phyloP scores from a whole-genome alignment of 176 grass and related monocot species.

The Chrysopogon serrulatus region DNA sequence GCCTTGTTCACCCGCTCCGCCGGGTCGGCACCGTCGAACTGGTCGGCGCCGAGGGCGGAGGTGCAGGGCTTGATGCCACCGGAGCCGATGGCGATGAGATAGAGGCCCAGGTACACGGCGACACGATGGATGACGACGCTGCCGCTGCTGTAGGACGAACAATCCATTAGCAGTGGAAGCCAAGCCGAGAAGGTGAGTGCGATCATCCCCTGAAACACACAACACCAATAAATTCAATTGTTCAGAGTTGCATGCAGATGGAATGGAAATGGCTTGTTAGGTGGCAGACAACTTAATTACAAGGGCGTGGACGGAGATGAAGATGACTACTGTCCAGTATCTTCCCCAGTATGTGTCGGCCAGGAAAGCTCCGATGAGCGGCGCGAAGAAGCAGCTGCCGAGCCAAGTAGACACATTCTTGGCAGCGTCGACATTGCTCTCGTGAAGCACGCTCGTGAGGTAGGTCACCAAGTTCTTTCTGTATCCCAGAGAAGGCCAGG shows the following conservation, averaged over 20 bases:
- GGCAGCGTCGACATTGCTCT: conserved; percentile 15
- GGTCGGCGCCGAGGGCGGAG: conserved; percentile 37
- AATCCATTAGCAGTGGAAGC: neutral
- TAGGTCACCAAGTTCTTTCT: neutral
- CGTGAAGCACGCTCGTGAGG: neutral
- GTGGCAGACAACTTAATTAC: too few relatives aligned
- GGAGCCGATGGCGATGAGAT: neutral
- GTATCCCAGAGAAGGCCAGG: neutral
- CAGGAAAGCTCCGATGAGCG: conserved; percentile 10
- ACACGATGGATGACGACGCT: neutral
- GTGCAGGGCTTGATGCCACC: conserved; percentile 51
- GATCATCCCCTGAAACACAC: neutral
- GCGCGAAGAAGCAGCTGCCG: conserved; percentile 15
- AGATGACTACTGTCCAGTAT: neutral
- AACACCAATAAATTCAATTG: too few relatives aligned
- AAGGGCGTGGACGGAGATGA: neutral
- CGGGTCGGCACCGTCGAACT: conserved; percentile 30
- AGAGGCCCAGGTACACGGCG: neutral
- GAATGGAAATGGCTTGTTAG: too few relatives aligned
- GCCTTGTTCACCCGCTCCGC: neutral
- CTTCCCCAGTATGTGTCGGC: conserved; percentile 11
- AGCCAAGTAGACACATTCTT: neutral
- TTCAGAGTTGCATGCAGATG: too few relatives aligned
- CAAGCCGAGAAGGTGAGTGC: neutral
- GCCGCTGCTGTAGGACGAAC: neutral